Evolutionary conservation across 2,329 filamentous ascomycete genomes (phyloP), one percentile per base, ranked within the genome.

Genomic region (Fusarium sacchari): DNA sequence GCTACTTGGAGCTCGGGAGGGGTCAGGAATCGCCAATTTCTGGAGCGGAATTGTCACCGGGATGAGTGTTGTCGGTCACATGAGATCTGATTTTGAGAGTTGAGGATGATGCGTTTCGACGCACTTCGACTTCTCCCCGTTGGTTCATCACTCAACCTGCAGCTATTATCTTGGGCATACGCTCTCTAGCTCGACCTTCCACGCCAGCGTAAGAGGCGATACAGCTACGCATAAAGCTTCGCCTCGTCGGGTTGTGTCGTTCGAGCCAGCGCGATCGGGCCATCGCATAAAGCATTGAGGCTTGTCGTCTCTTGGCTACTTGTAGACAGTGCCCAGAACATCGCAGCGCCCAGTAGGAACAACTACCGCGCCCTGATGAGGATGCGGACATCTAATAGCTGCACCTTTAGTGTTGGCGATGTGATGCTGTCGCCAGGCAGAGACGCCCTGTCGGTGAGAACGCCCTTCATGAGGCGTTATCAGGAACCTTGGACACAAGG

Each of bases 21-120:
- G 13, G 5, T 17, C 17, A 12, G 32, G 17, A 26, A 26, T 37
- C 4, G 32, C 17, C n/a, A 2, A 22, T 1, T 22, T 6, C 49
- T 4, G 18, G 2, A 52, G 13, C 12, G 4, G 47, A 50, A 34
- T 36, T 52, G 9, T 22, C 32, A 37, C 6, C 32, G 6, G 49
- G 49, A 26, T 52, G 49, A 52, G 4, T 0, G 6, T 22, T 22
- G 0, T 15, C 9, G 18, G 30, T 6, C 0, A 3, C 20, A 15
- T 6, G 3, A 37, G 32, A 52, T 26, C 30, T 7, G 0, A 52
- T 0, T 26, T 14, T 3, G 15, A 15, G 1, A 7, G 0, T 15
- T 6, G n/a, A 36, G n/a, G 17, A 36, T 52, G 3, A 36, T 26
- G 3, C 32, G 0, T 7, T n/a, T n/a, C 12, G n/a, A 22, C 17